A percentile compares a stretch with the other conserved stretches of the same genome.
Evolutionary conservation across 495 filamentous ascomycete genomes (phyloP).

Genomic region (Pseudevernia furfuracea): DNA sequence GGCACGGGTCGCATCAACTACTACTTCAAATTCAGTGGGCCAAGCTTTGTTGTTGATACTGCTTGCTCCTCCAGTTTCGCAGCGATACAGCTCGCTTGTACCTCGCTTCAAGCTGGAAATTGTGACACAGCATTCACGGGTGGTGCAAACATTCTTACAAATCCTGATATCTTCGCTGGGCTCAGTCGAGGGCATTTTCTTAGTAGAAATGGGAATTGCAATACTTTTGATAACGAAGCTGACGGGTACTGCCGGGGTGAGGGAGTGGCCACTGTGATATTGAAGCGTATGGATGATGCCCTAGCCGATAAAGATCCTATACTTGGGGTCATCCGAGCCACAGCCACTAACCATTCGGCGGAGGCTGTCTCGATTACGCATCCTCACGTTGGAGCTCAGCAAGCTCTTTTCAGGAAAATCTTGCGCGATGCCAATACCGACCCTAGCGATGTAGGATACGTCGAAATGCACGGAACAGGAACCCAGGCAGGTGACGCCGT

Average conservation of each 20-base stretch:
- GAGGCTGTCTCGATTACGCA: constrained; percentile 72
- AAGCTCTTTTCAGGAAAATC: constrained; percentile 54
- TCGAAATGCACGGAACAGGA: constrained; percentile 84
- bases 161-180: constrained; percentile 73
- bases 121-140: constrained; percentile 79
- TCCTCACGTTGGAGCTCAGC: constrained; percentile 63
- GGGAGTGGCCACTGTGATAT: constrained; percentile 60
- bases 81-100: constrained; percentile 64
- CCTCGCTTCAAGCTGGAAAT: constrained; percentile 65
- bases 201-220: no score
- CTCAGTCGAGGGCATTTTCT: constrained; percentile 38
- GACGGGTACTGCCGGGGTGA: constrained; percentile 77
- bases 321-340: constrained; percentile 58
- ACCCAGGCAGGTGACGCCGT: constrained; percentile 73
- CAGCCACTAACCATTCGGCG: constrained; percentile 69
- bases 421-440: constrained; percentile 58
- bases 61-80: constrained; percentile 67
- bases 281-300: constrained; percentile 72
- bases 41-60: constrained; percentile 66
- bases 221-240: constrained; percentile 40
- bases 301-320: constrained; percentile 64
- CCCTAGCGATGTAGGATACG: constrained; percentile 64
- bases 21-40: constrained; percentile 65
- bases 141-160: constrained; percentile 69
- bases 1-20: constrained; percentile 34